These are phyloP conservation scores for Kregervanrija pseudodelftensis DNA, from an alignment of 805 yeast species.

Conservation along the genomic window DNA sequence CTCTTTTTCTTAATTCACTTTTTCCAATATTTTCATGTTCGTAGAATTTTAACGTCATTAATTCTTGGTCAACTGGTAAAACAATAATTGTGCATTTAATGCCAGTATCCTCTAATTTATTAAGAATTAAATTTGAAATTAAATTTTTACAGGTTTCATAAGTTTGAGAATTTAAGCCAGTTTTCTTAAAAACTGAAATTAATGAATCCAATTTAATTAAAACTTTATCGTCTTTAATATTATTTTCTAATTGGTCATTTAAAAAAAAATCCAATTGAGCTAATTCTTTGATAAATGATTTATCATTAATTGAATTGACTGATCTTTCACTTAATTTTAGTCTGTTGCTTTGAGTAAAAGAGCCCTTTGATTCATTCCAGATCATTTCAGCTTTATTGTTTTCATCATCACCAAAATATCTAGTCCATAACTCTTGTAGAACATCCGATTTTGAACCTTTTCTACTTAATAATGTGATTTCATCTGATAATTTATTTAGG, in stretches of 20 bases:
- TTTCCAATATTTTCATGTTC: slow-evolving; percentile 2
- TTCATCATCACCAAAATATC: slow-evolving; percentile 20
- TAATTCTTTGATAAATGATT: slow-evolving; percentile 40
- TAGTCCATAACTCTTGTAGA: slow-evolving; percentile 18
- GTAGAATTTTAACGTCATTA: slow-evolving; percentile 11
- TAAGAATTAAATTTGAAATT: slow-evolving; percentile 22
- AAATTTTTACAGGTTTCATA: slow-evolving; percentile 33
- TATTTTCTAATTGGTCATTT: slow-evolving; percentile 13
- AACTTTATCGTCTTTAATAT: slow-evolving; percentile 19
- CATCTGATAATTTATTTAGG: slow-evolving; percentile 20
- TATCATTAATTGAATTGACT: slow-evolving; percentile 34
- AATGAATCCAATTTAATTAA: slow-evolving; percentile 38
- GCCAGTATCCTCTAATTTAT: slow-evolving; percentile 12
- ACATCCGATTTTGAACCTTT: slow-evolving; percentile 2
- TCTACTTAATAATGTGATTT: slow-evolving; percentile 19
- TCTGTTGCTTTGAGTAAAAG: slow-evolving; percentile 9
- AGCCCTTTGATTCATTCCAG: slow-evolving; percentile 30
- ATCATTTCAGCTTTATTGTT: slow-evolving; percentile 28
- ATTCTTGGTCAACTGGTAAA: slow-evolving; percentile 24
- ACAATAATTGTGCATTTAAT: slow-evolving; percentile 25
- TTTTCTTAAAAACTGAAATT: slow-evolving; percentile 33
- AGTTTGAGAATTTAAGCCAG: slow-evolving; percentile 36
- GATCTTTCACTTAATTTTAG: slow-evolving; percentile 17
- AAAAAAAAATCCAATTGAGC: slow-evolving; percentile 39
- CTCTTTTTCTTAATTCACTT: slow-evolving; percentile 18